phyloP scores from a whole-genome alignment of 2,329 filamentous ascomycete species.

The Aspergillus sp. region DNA sequence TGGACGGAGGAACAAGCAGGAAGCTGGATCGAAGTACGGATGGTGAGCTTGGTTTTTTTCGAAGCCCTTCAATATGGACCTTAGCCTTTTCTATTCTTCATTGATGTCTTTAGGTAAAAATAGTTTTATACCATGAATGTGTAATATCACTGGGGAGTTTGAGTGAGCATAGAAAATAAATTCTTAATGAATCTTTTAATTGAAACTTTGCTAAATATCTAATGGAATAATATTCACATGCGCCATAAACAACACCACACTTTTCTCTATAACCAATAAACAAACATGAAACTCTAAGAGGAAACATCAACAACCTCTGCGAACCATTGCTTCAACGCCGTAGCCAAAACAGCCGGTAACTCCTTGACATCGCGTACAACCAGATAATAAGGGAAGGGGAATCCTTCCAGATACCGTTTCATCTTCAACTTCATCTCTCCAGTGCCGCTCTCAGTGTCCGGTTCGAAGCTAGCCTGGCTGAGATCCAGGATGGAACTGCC shows the following conservation, averaged over 20 bases:
- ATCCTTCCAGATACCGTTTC: constrained; percentile 88
- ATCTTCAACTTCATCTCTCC: constrained; percentile 70
- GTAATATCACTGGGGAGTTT: too few relatives aligned
- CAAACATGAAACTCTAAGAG: constrained; percentile 23
- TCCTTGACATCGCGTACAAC: constrained; percentile 91
- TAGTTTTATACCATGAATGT: neutral
- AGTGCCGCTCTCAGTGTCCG: constrained; percentile 57
- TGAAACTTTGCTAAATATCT: neutral
- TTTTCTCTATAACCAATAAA: constrained; percentile 7
- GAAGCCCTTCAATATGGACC: neutral
- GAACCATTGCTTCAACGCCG: constrained; percentile 94
- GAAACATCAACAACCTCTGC: constrained; percentile 61
- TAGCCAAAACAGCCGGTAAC: constrained; percentile 82
- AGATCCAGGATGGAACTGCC: constrained; percentile 72
- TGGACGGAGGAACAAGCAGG: constrained; percentile 74
- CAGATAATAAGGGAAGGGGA: constrained; percentile 96
- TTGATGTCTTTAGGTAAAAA: neutral
- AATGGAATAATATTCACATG: constrained; percentile 5
- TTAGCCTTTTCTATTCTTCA: neutral
- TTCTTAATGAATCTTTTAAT: neutral
- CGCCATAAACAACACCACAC: neutral
- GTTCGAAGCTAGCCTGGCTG: constrained; percentile 79
- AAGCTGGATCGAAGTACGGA: constrained; percentile 80
- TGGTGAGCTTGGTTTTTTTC: constrained; percentile 53
- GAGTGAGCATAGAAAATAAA: neutral